phyloP scores from a whole-genome alignment of 306 rosid species.

The Psophocarpus tetragonolobus region DNA sequence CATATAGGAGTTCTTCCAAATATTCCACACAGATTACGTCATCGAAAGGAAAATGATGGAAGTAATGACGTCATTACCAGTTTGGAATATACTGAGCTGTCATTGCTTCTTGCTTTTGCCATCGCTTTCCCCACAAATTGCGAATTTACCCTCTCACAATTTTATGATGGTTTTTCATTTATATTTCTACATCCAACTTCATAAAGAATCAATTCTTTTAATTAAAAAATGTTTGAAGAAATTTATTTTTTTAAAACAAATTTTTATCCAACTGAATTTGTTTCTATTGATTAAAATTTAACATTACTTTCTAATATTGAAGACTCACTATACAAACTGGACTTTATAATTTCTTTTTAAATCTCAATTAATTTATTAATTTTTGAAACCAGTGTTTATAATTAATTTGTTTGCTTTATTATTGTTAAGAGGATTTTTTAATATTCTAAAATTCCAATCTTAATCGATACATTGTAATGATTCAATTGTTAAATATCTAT shows the following conservation, averaged over 20 bases:
- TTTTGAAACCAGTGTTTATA: too few species aligned
- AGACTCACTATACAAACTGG: not conserved
- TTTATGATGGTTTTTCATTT: not conserved
- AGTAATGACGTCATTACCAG: constrained; percentile 21
- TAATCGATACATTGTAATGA: too few species aligned
- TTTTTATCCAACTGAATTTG: not conserved
- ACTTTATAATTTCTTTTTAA: too few species aligned
- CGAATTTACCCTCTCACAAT: not conserved
- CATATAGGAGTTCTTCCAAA: not conserved
- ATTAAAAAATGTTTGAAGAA: not conserved
- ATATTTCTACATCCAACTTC: not conserved
- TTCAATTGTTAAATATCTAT: not conserved
- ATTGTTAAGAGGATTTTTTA: not conserved
- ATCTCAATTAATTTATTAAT: too few species aligned
- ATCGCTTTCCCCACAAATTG: not conserved
- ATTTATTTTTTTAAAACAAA: not conserved
- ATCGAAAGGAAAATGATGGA: not conserved
- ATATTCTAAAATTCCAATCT: too few species aligned
- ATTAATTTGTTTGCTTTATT: not conserved
- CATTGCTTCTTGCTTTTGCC: constrained; percentile 8
- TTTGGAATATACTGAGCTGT: not conserved
- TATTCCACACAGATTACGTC: constrained; percentile 32
- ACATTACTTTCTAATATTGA: not conserved
- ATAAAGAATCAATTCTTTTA: not conserved
- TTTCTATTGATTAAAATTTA: not conserved